phyloP scores from a whole-genome alignment of 768 basidiomycete species.

The Leccinum arenicola region DNA sequence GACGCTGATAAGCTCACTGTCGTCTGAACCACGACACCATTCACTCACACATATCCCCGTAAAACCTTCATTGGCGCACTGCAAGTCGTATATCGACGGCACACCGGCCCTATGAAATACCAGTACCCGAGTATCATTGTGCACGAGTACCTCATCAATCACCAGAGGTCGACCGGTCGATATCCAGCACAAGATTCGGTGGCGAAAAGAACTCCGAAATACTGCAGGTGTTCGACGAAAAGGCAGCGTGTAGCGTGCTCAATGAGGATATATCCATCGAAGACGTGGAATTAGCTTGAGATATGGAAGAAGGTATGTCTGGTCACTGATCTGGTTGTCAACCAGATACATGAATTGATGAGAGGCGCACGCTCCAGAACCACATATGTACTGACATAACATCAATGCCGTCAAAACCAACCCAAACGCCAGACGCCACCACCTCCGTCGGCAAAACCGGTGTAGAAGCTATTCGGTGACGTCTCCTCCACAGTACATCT shows the following conservation, averaged over 20 bases:
- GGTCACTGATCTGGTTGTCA: conserved; percentile 31
- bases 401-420: conserved; percentile 1
- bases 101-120: conserved; percentile 46
- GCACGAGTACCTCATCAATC: conserved; percentile 35
- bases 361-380: conserved; percentile 44
- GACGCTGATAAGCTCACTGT: background rate
- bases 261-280: conserved; percentile 40
- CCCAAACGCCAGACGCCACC: conserved; percentile 49
- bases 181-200: conserved; percentile 53
- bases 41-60: conserved; percentile 42
- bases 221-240: conserved; percentile 36
- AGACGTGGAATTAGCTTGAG: conserved; percentile 29
- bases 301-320: conserved; percentile 36
- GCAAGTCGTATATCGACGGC: conserved; percentile 37
- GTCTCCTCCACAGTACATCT: conserved; percentile 32
- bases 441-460: conserved; percentile 17
- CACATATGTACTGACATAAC: conserved; percentile 30
- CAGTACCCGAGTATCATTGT: background rate
- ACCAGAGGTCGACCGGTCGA: conserved; percentile 40
- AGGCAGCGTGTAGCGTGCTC: conserved; percentile 46
- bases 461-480: conserved; percentile 27
- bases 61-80: conserved; percentile 39
- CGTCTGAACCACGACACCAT: no score
- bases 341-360: conserved; percentile 3
- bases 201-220: conserved; percentile 39